Percentiles rank a stretch among this genome's conserved stretches.
These are phyloP conservation scores for Nemania sp. DNA, from an alignment of 2,329 filamentous ascomycete species.

Conservation along the genomic window DNA sequence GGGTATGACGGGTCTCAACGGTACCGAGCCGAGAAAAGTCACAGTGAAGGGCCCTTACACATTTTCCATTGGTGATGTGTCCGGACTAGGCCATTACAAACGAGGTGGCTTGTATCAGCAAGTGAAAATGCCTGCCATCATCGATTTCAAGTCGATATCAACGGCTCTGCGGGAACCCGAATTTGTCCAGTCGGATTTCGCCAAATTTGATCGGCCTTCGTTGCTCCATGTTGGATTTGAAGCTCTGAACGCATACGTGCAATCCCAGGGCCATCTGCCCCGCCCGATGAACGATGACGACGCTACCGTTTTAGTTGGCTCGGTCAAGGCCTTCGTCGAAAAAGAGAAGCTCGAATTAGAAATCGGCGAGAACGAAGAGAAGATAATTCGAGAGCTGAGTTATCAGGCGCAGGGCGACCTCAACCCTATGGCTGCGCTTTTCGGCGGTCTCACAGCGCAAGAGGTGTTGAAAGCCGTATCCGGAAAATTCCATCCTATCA, in stretches of 20 bases:
- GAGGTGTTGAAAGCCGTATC: conserved; percentile 97
- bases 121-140: conserved; percentile 96
- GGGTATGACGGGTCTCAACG: conserved; percentile 89
- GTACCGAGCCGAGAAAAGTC: conserved; percentile 81
- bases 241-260: conserved; percentile 83
- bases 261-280: conserved; percentile 74
- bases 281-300: conserved; percentile 83
- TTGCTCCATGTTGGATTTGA: conserved; percentile 93
- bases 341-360: conserved; percentile 80
- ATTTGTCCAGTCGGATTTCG: conserved; percentile 89
- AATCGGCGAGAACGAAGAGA: conserved; percentile 92
- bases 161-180: conserved; percentile 83
- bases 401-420: conserved; percentile 93
- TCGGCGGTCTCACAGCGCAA: conserved; percentile 90
- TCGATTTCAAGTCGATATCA: conserved; percentile 84
- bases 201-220: conserved; percentile 93
- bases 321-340: conserved; percentile 73
- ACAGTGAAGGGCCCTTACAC: conserved; percentile 95
- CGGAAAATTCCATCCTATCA: conserved; percentile 94
- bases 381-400: conserved; percentile 87
- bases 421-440: conserved; percentile 90
- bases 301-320: conserved; percentile 74
- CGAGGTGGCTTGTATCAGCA: conserved; percentile 89
- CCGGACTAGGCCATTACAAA: conserved; percentile 82
- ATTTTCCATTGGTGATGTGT: conserved; percentile 94